Percentiles rank a stretch among this genome's conserved stretches.
Conservation (phyloP, 345 rosid genomes). For the Nasturtium officinale region DNA sequence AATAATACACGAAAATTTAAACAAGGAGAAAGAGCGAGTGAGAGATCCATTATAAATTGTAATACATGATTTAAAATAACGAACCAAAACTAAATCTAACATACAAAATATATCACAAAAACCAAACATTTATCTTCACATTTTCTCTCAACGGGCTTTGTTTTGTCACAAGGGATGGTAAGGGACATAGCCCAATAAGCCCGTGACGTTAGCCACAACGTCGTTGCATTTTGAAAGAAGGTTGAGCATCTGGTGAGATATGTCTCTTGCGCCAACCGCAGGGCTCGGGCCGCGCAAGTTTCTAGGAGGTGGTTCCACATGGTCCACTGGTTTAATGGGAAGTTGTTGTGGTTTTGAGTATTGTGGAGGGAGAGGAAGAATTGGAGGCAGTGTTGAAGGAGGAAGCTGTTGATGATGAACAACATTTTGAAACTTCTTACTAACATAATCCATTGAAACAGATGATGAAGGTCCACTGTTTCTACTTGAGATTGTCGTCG, state of each 20-base stretch:
- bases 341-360: slow-evolving; percentile 44
- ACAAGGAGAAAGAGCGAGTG: background rate
- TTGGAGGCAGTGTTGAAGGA: slow-evolving; percentile 53
- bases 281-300: slow-evolving; percentile 31
- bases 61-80: slow-evolving; percentile 3
- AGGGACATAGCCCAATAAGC: slow-evolving; percentile 85
- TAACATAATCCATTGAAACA: slow-evolving; percentile 85
- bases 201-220: slow-evolving; percentile 76
- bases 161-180: slow-evolving; percentile 82
- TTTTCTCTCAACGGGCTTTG: slow-evolving; percentile 34
- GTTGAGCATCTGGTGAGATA: slow-evolving; percentile 95
- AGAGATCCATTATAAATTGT: slow-evolving; percentile 17
- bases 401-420: slow-evolving; percentile 49
- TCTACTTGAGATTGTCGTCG: slow-evolving; percentile 44
- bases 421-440: slow-evolving; percentile 84
- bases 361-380: slow-evolving; percentile 57
- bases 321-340: slow-evolving; percentile 37
- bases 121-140: slow-evolving; percentile 18
- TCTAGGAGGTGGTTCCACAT: slow-evolving; percentile 34
- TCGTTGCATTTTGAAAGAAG: slow-evolving; percentile 92
- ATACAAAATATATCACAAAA: slow-evolving; percentile 29
- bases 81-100: slow-evolving; percentile 28
- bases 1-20: background rate
- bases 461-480: slow-evolving; percentile 55
- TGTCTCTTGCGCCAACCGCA: slow-evolving; percentile 50